Evolutionary conservation across 2,329 filamentous ascomycete genomes (phyloP).

Genomic region (Lasiodiplodia gonubiensis): DNA sequence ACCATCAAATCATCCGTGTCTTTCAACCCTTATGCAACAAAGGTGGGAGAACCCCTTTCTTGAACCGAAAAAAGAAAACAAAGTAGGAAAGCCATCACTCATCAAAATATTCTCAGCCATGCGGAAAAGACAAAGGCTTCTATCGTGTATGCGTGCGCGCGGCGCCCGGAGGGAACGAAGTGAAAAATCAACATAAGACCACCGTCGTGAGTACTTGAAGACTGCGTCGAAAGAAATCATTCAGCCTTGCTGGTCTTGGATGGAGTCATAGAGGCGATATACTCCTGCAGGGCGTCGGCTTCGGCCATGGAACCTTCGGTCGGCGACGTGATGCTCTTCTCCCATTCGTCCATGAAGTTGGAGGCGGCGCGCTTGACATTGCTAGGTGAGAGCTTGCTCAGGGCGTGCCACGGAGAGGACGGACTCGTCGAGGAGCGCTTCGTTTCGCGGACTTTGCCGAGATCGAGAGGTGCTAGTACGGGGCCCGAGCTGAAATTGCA

Average conservation of each 20-base stretch:
- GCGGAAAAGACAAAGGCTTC: not conserved
- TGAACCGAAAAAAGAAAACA: not conserved
- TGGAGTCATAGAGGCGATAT: conserved; percentile 1
- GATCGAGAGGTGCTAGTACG: conserved; percentile 25
- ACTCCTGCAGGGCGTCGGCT: conserved; percentile 25
- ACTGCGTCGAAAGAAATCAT: not conserved
- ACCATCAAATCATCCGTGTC: not conserved
- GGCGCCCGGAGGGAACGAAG: not conserved
- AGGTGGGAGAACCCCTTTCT: not conserved
- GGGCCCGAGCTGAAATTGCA: conserved; percentile 10
- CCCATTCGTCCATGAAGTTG: conserved; percentile 89
- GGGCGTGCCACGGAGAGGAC: conserved; percentile 67
- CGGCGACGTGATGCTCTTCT: conserved; percentile 57
- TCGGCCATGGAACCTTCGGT: conserved; percentile 21
- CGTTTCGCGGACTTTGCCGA: conserved; percentile 17
- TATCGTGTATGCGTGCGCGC: not conserved
- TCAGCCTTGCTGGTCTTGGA: conserved; percentile 13
- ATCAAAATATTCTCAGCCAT: not conserved
- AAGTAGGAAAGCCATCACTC: conserved; percentile 16
- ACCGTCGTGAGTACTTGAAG: not conserved
- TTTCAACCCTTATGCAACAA: conserved; percentile 2
- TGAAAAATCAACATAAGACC: not conserved
- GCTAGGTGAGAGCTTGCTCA: conserved; percentile 74
- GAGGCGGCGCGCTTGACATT: conserved; percentile 84
- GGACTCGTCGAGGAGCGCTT: conserved; percentile 35